phyloP scores from a whole-genome alignment of 306 rosid species.

The Pachyrhizus erosus region DNA sequence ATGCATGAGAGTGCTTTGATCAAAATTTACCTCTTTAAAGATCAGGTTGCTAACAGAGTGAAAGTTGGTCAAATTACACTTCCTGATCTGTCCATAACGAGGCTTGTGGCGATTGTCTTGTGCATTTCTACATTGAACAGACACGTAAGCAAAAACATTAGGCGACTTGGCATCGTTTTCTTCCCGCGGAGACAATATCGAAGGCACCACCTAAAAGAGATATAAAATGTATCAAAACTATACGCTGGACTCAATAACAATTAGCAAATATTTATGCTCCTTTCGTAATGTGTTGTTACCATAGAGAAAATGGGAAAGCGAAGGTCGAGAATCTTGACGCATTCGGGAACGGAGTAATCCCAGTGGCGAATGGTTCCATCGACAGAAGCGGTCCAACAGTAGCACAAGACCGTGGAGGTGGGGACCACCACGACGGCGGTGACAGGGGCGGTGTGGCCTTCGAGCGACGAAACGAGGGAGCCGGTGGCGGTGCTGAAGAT shows the following conservation, averaged over 20 bases:
- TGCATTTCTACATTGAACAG: slow-evolving; percentile 51
- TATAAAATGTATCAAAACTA: too few species aligned
- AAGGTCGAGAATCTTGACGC: slow-evolving; percentile 62
- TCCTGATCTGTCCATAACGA: slow-evolving; percentile 67
- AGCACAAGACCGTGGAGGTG: slow-evolving; percentile 49
- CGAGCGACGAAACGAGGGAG: slow-evolving; percentile 59
- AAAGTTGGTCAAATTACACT: slow-evolving; percentile 78
- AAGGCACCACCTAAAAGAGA: slow-evolving; percentile 76
- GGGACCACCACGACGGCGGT: slow-evolving; percentile 78
- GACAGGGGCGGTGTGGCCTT: slow-evolving; percentile 75
- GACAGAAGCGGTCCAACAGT: slow-evolving; percentile 85
- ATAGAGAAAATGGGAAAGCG: slow-evolving; percentile 69
- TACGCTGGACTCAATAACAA: too few species aligned
- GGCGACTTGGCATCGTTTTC: slow-evolving; percentile 47
- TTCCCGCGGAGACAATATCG: slow-evolving; percentile 42
- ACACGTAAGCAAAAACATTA: slow-evolving; percentile 65
- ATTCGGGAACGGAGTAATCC: slow-evolving; percentile 76
- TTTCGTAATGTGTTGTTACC: slow-evolving; percentile 50
- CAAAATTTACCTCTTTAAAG: slow-evolving; percentile 67
- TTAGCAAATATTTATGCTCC: not conserved
- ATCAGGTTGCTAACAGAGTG: slow-evolving; percentile 46
- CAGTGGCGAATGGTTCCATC: slow-evolving; percentile 89
- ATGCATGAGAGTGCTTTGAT: not conserved
- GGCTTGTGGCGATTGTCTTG: slow-evolving; percentile 40
- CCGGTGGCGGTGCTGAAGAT: slow-evolving; percentile 83